These are phyloP conservation scores for Phytophthora cactorum DNA, from an alignment of 352 stramenopile species.

Conservation along the genomic window DNA sequence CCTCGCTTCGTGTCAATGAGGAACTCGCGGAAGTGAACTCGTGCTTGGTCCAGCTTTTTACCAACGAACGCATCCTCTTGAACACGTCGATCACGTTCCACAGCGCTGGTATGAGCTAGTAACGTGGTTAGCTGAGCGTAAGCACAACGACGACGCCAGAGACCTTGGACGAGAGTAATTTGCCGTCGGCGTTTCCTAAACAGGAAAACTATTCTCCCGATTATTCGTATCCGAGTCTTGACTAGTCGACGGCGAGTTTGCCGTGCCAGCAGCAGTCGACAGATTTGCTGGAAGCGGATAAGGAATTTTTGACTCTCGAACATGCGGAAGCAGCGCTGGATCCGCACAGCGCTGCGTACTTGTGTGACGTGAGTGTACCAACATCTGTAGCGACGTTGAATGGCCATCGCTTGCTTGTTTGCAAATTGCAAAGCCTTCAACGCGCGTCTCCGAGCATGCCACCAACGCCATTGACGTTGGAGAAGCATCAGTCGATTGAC, in stretches of 20 bases:
- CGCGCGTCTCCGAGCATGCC: constrained; percentile 14
- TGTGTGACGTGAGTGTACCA: constrained; percentile 23
- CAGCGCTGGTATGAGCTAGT: constrained; percentile 1
- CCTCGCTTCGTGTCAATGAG: constrained; percentile 22
- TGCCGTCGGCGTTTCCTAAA: constrained; percentile 23
- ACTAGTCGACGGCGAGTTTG: constrained; percentile 30
- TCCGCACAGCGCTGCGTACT: constrained; percentile 32
- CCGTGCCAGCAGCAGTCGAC: constrained; percentile 34
- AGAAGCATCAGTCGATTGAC: constrained; percentile 34
- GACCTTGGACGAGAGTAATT: constrained; percentile 39
- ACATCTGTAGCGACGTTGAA: constrained; percentile 47
- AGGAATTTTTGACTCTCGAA: constrained; percentile 49
- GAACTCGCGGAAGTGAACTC: constrained; percentile 23
- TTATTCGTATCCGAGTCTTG: constrained; percentile 17
- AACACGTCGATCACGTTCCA: constrained; percentile 15
- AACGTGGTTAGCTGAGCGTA: constrained; percentile 12
- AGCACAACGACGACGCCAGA: constrained; percentile 36
- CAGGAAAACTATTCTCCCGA: constrained; percentile 29
- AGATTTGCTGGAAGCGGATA: constrained; percentile 39
- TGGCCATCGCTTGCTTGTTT: constrained; percentile 27
- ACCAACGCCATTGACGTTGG: constrained; percentile 47
- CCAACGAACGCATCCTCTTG: constrained; percentile 38
- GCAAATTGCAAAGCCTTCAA: constrained; percentile 24
- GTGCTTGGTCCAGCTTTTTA: constrained; percentile 1
- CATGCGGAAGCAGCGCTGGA: constrained; percentile 53